These are phyloP conservation scores for Geotrichum europaeum DNA, from an alignment of 1,139 yeast genomes.

Conservation along the genomic window DNA sequence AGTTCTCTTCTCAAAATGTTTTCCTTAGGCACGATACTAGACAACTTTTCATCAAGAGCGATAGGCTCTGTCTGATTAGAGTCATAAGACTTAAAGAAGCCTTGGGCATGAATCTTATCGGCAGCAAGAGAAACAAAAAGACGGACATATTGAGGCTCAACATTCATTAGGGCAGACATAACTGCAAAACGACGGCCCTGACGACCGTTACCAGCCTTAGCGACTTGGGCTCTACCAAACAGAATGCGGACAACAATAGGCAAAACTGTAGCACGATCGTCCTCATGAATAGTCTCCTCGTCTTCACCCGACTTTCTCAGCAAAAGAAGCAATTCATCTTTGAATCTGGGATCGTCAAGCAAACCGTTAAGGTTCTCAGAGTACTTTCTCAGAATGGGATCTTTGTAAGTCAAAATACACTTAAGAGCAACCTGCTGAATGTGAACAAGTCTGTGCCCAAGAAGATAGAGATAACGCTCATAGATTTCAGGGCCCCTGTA, in stretches of 20 bases:
- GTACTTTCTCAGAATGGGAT: constrained; percentile 56
- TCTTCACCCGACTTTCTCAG: constrained; percentile 44
- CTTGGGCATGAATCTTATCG: constrained; percentile 44
- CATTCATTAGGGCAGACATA: constrained; percentile 59
- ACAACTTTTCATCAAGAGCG: constrained; percentile 11
- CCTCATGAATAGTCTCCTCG: constrained; percentile 53
- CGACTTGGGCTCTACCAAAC: constrained; percentile 75
- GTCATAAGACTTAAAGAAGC: constrained; percentile 35
- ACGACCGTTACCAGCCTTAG: constrained; percentile 47
- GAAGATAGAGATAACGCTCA: constrained; percentile 47
- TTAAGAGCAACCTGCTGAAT: constrained; percentile 70
- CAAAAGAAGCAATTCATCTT: constrained; percentile 73
- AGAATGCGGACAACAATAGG: constrained; percentile 72
- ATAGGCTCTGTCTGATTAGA: constrained; percentile 18
- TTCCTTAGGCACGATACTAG: constrained; percentile 8
- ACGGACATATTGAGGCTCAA: constrained; percentile 49
- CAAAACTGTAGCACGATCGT: constrained; percentile 55
- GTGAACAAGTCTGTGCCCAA: constrained; percentile 57
- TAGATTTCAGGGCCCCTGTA: constrained; percentile 49
- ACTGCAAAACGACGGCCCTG: constrained; percentile 73
- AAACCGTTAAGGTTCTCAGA: constrained; percentile 66
- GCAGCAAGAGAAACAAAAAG: constrained; percentile 61
- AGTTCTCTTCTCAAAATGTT: constrained; percentile 46
- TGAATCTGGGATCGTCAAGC: constrained; percentile 74
- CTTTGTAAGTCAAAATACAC: constrained; percentile 63